phyloP scores from a whole-genome alignment of 2,329 filamentous ascomycete species.

The Fusarium lyarnte region DNA sequence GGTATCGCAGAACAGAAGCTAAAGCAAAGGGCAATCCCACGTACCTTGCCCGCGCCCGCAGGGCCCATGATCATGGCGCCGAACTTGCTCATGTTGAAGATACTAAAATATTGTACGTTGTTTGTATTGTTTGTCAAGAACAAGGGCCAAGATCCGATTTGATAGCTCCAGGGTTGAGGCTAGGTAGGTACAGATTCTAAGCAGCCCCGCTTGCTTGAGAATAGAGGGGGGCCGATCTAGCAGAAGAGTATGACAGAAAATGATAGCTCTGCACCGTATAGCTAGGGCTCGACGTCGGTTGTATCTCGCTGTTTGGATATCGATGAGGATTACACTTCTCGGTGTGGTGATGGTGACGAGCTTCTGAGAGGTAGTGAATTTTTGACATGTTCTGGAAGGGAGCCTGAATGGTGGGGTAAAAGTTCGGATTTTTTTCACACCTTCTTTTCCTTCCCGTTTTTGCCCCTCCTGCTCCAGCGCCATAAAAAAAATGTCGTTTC shows the following conservation, averaged over 20 bases:
- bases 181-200: constrained; percentile 21
- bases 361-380: constrained; percentile 12
- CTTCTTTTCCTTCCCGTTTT: constrained; percentile 1
- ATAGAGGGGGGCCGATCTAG: constrained; percentile 4
- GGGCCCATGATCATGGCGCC: constrained; percentile 96
- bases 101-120: constrained; percentile 19
- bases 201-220: constrained; percentile 22
- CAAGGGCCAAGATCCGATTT: constrained; percentile 19
- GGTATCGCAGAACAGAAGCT: constrained; percentile 6
- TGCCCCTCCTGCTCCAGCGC: constrained; percentile 3
- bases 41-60: constrained; percentile 90
- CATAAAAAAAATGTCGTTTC: constrained; percentile 1
- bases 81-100: constrained; percentile 83
- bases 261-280: neutral
- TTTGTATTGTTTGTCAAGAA: constrained; percentile 10
- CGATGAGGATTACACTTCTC: constrained; percentile 7
- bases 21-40: constrained; percentile 34
- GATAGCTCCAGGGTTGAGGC: constrained; percentile 18
- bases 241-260: neutral
- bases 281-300: neutral
- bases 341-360: constrained; percentile 20
- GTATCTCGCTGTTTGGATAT: constrained; percentile 1
- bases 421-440: constrained; percentile 16
- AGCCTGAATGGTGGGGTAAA: constrained; percentile 30
- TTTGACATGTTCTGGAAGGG: constrained; percentile 27